phyloP scores from a whole-genome alignment of 331 rosid species.

The Cucumis variabilis region DNA sequence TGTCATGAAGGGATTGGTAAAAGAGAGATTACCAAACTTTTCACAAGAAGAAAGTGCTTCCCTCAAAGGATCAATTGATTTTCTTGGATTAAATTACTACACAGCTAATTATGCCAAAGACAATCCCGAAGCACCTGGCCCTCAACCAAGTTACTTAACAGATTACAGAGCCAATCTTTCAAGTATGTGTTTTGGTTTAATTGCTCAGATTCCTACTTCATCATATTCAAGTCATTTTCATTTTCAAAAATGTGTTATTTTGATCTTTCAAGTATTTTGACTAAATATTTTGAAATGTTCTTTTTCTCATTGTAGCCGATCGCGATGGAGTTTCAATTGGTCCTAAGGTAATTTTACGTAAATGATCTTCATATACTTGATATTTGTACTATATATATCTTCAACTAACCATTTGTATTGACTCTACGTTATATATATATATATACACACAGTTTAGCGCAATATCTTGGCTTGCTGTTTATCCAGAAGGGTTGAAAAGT shows the following conservation, averaged over 20 bases:
- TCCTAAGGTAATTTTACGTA: constrained; percentile 34
- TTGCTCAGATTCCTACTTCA: background rate
- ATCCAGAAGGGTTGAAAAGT: constrained; percentile 43
- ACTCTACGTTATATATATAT: background rate
- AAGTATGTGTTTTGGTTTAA: background rate
- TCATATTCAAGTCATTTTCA: background rate
- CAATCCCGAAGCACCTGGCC: background rate
- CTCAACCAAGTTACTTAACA: constrained; percentile 39
- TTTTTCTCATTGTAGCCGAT: constrained; percentile 25
- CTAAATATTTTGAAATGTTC: background rate
- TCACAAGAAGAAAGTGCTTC: constrained; percentile 12
- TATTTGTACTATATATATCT: background rate
- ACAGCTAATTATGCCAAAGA: constrained; percentile 37
- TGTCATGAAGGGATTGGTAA: constrained; percentile 38
- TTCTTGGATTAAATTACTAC: constrained; percentile 48
- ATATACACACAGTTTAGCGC: background rate
- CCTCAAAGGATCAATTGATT: constrained; percentile 40
- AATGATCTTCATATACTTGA: background rate
- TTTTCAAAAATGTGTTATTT: background rate
- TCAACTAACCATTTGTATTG: background rate
- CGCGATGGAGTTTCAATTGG: constrained; percentile 56
- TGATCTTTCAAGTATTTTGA: background rate
- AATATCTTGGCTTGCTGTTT: constrained; percentile 13
- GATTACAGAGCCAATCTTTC: constrained; percentile 32
- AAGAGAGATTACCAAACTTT: constrained; percentile 45